Evolutionary conservation across 306 rosid species (phyloP), one percentile per base, ranked within the genome.

Genomic region (Cicer bijugum): DNA sequence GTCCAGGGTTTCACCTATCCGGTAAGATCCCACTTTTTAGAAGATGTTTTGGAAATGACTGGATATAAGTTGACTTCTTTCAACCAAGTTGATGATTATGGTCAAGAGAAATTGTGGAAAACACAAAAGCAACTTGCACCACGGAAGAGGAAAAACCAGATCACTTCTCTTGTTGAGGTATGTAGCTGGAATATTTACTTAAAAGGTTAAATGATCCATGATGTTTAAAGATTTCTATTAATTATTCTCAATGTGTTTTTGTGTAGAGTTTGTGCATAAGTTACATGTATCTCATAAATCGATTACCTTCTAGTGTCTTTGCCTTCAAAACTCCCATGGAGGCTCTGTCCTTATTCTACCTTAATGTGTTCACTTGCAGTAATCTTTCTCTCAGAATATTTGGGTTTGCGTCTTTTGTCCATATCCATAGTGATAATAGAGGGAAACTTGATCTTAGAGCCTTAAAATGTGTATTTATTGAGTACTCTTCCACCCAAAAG

Each of bases 71-170:
- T 93, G 88, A 59, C 84, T 58, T 82, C 93, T 39, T 86, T 89
- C 86, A 93, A 93, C 85, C 98, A 93, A 88, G 77, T 93, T 80
- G 98, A 93, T 86, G 97, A 93, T 84, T 93, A 93, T 77, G 98
- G 98, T 86, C 98, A 91, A 88, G 98, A 93, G 23, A 93, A 93
- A 84, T 0, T 91, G 89, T 93, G 98, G 98, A 93, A 93, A 85
- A 93, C 92, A 58, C 97, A 93, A 80, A 93, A 80, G 86, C 98
- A 93, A 78, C 80, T 93, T 44, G 85, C 64, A 39, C 93, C 98
- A 9, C 89, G 96, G 15, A 93, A 91, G 84, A 88, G 93, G 82
- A 93, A 93, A 91, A 93, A 91, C 76, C 96, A 89, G 86, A 91
- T 93, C 81, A 86, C 93, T 69, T 40, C 89, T 73, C 92, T 91